Evolutionary conservation across 768 basidiomycete species (phyloP).

Genomic region (Tylopilus sp.): DNA sequence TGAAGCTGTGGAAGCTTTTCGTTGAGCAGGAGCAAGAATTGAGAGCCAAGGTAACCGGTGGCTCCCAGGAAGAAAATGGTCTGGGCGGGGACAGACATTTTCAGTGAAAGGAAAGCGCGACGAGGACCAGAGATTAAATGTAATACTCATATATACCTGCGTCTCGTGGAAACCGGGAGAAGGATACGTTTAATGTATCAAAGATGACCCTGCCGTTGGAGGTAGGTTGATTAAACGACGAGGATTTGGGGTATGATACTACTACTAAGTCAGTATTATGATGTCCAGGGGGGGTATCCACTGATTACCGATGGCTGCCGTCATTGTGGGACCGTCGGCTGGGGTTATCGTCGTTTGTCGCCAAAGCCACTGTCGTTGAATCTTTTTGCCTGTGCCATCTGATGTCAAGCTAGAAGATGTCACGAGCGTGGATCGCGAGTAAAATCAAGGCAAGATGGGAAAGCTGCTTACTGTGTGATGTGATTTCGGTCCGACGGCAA

Average conservation of each 20-base stretch:
- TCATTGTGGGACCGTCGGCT: not conserved
- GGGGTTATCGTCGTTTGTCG: not conserved
- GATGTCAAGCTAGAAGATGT: too few relatives aligned
- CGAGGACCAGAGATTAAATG: not conserved
- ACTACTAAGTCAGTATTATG: not conserved
- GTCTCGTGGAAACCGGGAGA: slow-evolving; percentile 2
- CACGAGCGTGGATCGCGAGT: too few relatives aligned
- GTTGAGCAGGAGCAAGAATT: slow-evolving; percentile 35
- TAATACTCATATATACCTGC: not conserved
- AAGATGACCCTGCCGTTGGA: slow-evolving; percentile 1
- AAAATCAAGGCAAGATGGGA: too few relatives aligned
- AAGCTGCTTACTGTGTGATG: too few relatives aligned
- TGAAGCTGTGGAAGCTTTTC: slow-evolving; percentile 31
- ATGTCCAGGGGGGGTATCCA: not conserved
- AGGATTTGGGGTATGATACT: not conserved
- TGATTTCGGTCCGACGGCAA: too few relatives aligned
- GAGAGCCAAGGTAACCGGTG: slow-evolving; percentile 42
- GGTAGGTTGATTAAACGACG: slow-evolving; percentile 3
- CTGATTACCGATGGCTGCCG: not conserved
- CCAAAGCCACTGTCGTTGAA: not conserved
- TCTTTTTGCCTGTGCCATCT: too few relatives aligned
- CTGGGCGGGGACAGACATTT: slow-evolving; percentile 12
- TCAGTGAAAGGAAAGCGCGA: not conserved
- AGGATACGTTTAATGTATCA: not conserved
- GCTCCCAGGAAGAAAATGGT: slow-evolving; percentile 42